Conservation (phyloP, 1,284 basidiomycete genomes). For the Serendipita sp. region DNA sequence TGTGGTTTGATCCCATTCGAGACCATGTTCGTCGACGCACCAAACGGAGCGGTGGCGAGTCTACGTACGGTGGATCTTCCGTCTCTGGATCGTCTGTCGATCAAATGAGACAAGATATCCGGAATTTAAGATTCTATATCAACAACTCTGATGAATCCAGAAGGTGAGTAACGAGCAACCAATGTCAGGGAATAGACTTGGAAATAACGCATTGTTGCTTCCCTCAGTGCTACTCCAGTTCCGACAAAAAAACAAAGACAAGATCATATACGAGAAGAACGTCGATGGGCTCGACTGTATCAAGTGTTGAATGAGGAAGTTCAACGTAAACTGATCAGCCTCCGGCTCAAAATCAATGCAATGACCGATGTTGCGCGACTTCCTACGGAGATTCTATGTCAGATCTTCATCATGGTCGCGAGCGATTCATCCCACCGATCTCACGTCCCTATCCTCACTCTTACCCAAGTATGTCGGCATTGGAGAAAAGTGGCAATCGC, state of each 20-base stretch:
- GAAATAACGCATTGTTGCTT: neutral
- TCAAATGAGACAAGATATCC: conserved; percentile 1
- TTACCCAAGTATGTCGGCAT: conserved; percentile 3
- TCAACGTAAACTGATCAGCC: neutral
- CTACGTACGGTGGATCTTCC: neutral
- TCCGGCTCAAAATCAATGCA: conserved; percentile 5
- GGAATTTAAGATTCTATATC: neutral
- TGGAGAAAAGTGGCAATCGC: conserved; percentile 4
- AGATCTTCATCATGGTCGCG: neutral
- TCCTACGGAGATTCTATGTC: neutral
- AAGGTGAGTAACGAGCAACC: neutral
- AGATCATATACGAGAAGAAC: neutral
- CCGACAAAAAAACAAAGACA: neutral
- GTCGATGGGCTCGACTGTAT: neutral
- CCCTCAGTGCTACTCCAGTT: neutral
- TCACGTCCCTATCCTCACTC: neutral
- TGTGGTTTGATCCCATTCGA: conserved; percentile 3
- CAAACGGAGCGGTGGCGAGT: neutral
- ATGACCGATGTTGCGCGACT: neutral
- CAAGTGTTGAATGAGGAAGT: conserved; percentile 2
- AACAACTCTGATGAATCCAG: neutral
- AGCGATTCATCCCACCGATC: neutral
- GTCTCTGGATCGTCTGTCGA: conserved; percentile 4
- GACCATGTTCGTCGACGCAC: neutral
- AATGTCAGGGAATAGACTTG: neutral